Evolutionary conservation across 225 moss, liverwort and hornwort species (phyloP), one percentile per base, ranked within the genome.

Genomic region (Pleurozium schreberi): DNA sequence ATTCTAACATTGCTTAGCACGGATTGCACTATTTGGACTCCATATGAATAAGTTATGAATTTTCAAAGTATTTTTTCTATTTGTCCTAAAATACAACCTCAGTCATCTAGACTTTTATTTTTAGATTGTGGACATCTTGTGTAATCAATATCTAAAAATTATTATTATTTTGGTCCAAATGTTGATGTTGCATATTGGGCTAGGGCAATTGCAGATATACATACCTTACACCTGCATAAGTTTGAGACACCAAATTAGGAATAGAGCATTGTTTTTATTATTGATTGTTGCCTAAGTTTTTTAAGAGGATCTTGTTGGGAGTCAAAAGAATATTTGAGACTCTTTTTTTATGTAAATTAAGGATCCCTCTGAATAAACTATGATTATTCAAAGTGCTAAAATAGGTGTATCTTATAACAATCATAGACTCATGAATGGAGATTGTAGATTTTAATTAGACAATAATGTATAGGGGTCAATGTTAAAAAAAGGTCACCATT

Each of bases 181-280:
- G 11, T 38, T 38, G 67, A 6, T 20, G 15, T 67, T 38, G 21
- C 11, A 67, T 38, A 11, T 38, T 34, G 9, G 34, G 3, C 34
- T 18, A 19, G 3, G 36, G 6, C 3, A 3, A 38, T 68, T 68
- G 22, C n/a, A 22, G n/a, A 5, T 68, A 5, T 21, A n/a, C 7
- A 13, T 12, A n/a, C 11, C 22, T n/a, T 68, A 10, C 12, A 22
- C 21, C 12, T 12, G n/a, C 22, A 20, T 68, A n/a, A n/a, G 22
- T n/a, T 0, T 68, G 3, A 40, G 9, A 69, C 0, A 20, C 4
- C 1, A 4, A 69, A 40, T 12, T 5, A 40, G 3, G 4, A 12
- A n/a, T 68, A n/a, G n/a, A 68, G 3, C 11, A n/a, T 7, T 68
- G 36, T 36, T 66, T 36, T 5, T 10, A 34, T 36, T 26, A 65